A percentile compares a stretch with the other conserved stretches of the same genome.
Conservation (phyloP, 179 eudicot species). For the Spinacia oleracea region DNA sequence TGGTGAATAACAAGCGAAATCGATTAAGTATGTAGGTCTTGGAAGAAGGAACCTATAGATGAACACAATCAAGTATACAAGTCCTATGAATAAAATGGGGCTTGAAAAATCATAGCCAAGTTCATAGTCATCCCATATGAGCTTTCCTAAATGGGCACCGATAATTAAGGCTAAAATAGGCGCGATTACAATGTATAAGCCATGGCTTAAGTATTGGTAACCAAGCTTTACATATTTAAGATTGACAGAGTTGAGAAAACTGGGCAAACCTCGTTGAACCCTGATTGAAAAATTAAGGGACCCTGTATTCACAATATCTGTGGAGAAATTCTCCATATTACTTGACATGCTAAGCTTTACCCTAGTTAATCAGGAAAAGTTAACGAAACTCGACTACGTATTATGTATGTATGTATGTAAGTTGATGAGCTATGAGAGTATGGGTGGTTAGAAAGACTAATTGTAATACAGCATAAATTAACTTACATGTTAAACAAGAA, state of each 20-base stretch:
- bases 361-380: neutral
- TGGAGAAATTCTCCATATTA: conserved; percentile 41
- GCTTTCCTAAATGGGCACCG: conserved; percentile 38
- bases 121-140: conserved; percentile 29
- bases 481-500: neutral
- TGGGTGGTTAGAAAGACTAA: conserved; percentile 12
- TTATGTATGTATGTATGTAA: too few species aligned
- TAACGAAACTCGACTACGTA: too few species aligned
- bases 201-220: conserved; percentile 53
- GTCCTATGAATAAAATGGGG: conserved; percentile 29
- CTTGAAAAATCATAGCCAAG: conserved; percentile 17
- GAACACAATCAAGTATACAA: conserved; percentile 38
- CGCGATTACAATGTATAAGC: conserved; percentile 39
- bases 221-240: conserved; percentile 68
- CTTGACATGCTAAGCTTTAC: conserved; percentile 27
- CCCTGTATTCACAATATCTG: conserved; percentile 56
- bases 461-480: neutral
- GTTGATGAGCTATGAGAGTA: neutral
- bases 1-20: conserved; percentile 71
- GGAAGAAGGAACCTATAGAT: conserved; percentile 44
- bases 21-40: conserved; percentile 53
- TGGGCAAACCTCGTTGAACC: conserved; percentile 62
- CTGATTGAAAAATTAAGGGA: conserved; percentile 53
- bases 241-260: conserved; percentile 56
- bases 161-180: conserved; percentile 41